Evolutionary conservation across 1,139 yeast species (phyloP), one percentile per base, ranked within the genome.

Genomic region (Geotrichum histeridarum): DNA sequence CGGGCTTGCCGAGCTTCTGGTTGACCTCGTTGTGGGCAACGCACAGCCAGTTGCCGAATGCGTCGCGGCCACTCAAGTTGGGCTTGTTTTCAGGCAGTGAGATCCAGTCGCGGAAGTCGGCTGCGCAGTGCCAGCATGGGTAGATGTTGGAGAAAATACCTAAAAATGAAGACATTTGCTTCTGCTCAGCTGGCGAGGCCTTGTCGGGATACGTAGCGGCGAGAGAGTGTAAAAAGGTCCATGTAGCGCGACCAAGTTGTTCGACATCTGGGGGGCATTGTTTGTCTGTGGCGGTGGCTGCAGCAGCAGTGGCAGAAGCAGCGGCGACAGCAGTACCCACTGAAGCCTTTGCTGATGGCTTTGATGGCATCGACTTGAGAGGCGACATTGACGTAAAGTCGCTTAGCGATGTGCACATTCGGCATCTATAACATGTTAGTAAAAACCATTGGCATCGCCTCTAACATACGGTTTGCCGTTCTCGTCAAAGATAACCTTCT

Each of bases 111-210:
- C 81, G 78, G 69, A 94, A 88, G 67, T 91, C 98, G 48, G 80
- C 81, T 0, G 95, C 97, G 72, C 99, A 94, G 73, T 81, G 84
- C 87, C 94, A 85, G 70, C 99, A 93, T 1, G 99, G 99, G 65
- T 93, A 93, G 48, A 91, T 76, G 60, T 83, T 81, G 4, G 95
- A 83, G 68, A 93, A 89, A 7, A 88, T 74, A 15, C 72, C 73
- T 52, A 93, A 67, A 62, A 93, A 91, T 56, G 80, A 79, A 51
- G 73, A 74, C 83, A 93, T 80, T 60, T 90, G 95, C 9, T 70
- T 65, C 68, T 91, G 93, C 61, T 89, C 82, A 30, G 73, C 71
- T 4, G 65, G 66, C 5, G 79, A 67, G 1, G 99, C 95, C 0
- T 65, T 69, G 39, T 78, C 83, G 0, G 99, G 98, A 65, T 89